Evolutionary conservation across 257 asterid genomes (phyloP), one percentile per base, ranked within the genome.

Genomic region (Solanum dulcamara): DNA sequence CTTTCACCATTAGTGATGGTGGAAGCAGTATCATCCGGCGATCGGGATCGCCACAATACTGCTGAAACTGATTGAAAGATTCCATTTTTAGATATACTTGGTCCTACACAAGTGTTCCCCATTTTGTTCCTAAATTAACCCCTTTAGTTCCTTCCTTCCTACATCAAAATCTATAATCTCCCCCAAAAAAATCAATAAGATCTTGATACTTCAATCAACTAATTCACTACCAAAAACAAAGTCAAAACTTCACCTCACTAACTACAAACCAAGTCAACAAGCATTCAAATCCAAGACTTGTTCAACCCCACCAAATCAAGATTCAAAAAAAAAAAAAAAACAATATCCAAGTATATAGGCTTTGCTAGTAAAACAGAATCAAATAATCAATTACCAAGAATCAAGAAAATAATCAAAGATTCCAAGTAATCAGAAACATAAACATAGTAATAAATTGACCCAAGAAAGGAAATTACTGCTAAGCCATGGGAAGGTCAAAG

Each of bases 61-160:
- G 86, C 84, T 71, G 86, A 84, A 75, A 84, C 75, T 44, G 86
- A 84, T 44, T 84, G 86, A 57, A 84, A 84, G 72, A 84, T 37
- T n/a, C 86, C 86, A 84, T 74, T 84, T 84, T 72, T 84, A 42
- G 86, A 72, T 15, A 84, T 57, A 57, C 84, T 84, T 44, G 86
- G 86, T 8, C 86, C 86, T 50, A 84, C 84, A 74, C 84, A 84
- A 74, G 84, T 84, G 67, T 84, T 84, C 50, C 86, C 86, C 86
- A 84, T 84, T 44, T 35, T 68, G 55, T n/a, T 74, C 64, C 75
- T 48, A 42, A 17, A 38, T 37, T 13, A 59, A 37, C 24, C 13
- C 24, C 37, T 28, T 22, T 68, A 37, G 15, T 7, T 71, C 74
- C 35, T 12, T 84, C 83, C 50, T 53, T 71, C 64, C 68, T 20